A percentile compares a stretch with the other conserved stretches of the same genome.
phyloP scores from a whole-genome alignment of 2,329 filamentous ascomycete species.

The Peltaster fructicola region DNA sequence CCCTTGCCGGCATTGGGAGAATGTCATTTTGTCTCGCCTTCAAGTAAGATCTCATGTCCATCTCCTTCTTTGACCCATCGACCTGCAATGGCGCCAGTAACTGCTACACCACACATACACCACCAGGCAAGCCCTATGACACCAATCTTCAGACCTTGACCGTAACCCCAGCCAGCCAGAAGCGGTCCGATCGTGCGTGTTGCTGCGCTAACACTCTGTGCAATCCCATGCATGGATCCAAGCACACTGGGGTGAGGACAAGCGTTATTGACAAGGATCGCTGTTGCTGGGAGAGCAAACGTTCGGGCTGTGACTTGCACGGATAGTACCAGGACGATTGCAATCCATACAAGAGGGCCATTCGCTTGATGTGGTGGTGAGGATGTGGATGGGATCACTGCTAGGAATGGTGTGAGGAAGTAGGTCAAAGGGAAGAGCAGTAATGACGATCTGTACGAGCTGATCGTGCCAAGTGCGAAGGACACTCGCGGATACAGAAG shows the following conservation, averaged over 20 bases:
- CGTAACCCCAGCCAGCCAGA: constrained; percentile 34
- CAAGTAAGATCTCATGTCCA: constrained; percentile 40
- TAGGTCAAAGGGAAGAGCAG: constrained; percentile 29
- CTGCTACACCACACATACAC: constrained; percentile 34
- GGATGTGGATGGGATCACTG: constrained; percentile 22
- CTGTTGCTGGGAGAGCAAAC: constrained; percentile 37
- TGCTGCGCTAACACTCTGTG: constrained; percentile 36
- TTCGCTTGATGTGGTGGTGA: constrained; percentile 23
- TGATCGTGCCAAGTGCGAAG: constrained; percentile 24
- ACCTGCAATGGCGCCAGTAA: constrained; percentile 38
- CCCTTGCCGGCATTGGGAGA: too few relatives aligned
- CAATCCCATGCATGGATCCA: constrained; percentile 41
- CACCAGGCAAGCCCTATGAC: constrained; percentile 42
- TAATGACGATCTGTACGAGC: constrained; percentile 24
- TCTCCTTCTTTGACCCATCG: constrained; percentile 45
- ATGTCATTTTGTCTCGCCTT: constrained; percentile 25
- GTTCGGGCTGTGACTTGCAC: constrained; percentile 31
- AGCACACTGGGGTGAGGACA: constrained; percentile 38
- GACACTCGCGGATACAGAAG: constrained; percentile 27
- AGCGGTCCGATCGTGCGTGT: constrained; percentile 39
- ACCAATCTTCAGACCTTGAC: constrained; percentile 33
- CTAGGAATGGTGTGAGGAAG: constrained; percentile 25
- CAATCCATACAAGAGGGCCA: constrained; percentile 25
- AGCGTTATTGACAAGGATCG: constrained; percentile 44
- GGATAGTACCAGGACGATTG: constrained; percentile 23